Conservation (phyloP, 768 basidiomycete genomes). For the Kwoniella europaea region DNA sequence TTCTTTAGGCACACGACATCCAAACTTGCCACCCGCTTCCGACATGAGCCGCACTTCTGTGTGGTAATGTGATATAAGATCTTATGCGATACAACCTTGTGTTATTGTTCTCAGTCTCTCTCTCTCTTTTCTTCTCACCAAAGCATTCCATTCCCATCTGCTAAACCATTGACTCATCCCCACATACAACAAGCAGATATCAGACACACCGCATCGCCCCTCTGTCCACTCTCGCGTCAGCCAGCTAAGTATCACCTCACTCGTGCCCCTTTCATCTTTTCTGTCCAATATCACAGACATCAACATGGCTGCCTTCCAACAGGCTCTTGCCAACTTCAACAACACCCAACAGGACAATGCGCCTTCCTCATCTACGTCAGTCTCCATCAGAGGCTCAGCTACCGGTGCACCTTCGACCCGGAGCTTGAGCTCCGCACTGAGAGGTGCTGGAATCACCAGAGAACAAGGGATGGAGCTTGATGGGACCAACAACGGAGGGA, state of each 20-base stretch:
- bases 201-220: no score
- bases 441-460: conserved; percentile 42
- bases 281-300: no score
- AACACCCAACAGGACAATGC: conserved; percentile 12
- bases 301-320: conserved; percentile 38
- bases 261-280: no score
- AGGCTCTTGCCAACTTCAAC: conserved; percentile 38
- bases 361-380: conserved; percentile 4
- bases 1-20: background rate
- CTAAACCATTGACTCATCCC: no score
- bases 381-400: conserved; percentile 44
- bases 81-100: no score
- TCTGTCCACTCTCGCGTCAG: background rate
- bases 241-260: no score
- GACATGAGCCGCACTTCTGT: background rate
- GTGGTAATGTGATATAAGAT: no score
- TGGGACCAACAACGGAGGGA: conserved; percentile 30
- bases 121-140: background rate
- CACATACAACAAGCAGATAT: no score
- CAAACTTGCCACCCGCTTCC: background rate
- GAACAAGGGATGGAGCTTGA: conserved; percentile 49
- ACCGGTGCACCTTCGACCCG: conserved; percentile 24
- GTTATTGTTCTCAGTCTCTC: background rate
- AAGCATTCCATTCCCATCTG: no score
- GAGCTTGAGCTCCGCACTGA: conserved; percentile 30